phyloP scores from a whole-genome alignment of 2,329 filamentous ascomycete species.

The Alternaria metachromatica region DNA sequence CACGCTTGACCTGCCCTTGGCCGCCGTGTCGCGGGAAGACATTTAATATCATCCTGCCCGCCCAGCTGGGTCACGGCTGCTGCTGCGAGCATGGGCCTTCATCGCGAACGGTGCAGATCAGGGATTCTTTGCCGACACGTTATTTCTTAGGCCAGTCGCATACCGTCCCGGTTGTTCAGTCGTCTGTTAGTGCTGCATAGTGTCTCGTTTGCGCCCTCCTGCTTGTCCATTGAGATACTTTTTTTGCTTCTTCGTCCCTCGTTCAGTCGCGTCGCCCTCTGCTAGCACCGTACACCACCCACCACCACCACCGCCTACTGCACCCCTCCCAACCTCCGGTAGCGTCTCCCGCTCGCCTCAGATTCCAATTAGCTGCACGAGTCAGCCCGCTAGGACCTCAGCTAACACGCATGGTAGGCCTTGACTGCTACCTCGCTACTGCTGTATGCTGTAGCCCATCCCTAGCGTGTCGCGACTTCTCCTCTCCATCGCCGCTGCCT shows the following conservation, averaged over 20 bases:
- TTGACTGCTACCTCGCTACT: constrained; percentile 3
- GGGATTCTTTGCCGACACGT: constrained; percentile 17
- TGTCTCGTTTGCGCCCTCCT: background rate
- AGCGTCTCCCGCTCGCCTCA: constrained; percentile 10
- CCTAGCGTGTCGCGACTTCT: constrained; percentile 11
- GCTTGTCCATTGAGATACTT: background rate
- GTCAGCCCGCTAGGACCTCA: background rate
- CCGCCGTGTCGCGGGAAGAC: constrained; percentile 10
- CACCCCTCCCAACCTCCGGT: constrained; percentile 17
- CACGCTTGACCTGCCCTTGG: constrained; percentile 10
- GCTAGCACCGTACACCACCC: background rate
- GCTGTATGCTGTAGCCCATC: constrained; percentile 8
- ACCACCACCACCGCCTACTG: background rate
- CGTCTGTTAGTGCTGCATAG: background rate
- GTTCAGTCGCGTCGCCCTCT: constrained; percentile 2
- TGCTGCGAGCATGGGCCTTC: constrained; percentile 5
- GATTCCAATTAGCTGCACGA: constrained; percentile 1
- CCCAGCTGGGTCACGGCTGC: constrained; percentile 2
- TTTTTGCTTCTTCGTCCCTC: constrained; percentile 11
- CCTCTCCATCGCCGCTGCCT: constrained; percentile 8
- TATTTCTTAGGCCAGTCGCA: constrained; percentile 13
- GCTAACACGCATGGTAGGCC: background rate
- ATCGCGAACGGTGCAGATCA: constrained; percentile 15
- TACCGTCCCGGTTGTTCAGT: constrained; percentile 1
- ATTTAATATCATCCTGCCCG: constrained; percentile 9